Evolutionary conservation across 2,329 filamentous ascomycete species (phyloP).

Genomic region (Aureobasidium sp.): DNA sequence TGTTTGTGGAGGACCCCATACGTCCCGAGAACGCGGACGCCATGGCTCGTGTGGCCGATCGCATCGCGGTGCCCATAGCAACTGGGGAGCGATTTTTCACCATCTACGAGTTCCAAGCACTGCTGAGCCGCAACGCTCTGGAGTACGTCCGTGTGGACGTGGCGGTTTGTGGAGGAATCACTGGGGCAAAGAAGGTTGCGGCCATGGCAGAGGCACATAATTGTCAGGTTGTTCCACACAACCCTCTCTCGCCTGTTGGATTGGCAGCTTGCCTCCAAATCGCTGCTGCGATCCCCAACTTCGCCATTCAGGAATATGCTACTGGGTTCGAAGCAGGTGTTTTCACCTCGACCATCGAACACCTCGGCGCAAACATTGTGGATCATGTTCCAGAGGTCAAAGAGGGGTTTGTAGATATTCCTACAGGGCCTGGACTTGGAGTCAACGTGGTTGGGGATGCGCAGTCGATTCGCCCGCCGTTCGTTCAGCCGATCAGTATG

Average conservation of each 20-base stretch:
- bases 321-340: background rate
- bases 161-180: background rate
- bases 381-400: background rate
- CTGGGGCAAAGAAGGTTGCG: background rate
- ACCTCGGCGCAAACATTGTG: background rate
- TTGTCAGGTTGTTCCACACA: background rate
- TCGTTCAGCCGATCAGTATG: background rate
- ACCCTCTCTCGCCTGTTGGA: background rate
- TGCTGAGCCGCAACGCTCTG: background rate
- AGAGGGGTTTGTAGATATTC: background rate
- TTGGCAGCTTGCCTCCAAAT: background rate
- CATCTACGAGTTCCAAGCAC: background rate
- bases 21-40: background rate
- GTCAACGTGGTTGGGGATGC: background rate
- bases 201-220: background rate
- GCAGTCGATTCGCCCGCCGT: background rate
- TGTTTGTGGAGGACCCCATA: background rate
- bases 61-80: background rate
- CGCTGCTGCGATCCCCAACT: background rate
- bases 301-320: background rate
- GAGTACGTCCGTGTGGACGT: background rate
- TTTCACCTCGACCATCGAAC: background rate
- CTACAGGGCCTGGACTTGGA: background rate
- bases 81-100: background rate
- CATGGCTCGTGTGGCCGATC: background rate